A percentile compares a stretch with the other conserved stretches of the same genome.
Evolutionary conservation across 1,284 basidiomycete genomes (phyloP).

Genomic region (Grifola frondosa): DNA sequence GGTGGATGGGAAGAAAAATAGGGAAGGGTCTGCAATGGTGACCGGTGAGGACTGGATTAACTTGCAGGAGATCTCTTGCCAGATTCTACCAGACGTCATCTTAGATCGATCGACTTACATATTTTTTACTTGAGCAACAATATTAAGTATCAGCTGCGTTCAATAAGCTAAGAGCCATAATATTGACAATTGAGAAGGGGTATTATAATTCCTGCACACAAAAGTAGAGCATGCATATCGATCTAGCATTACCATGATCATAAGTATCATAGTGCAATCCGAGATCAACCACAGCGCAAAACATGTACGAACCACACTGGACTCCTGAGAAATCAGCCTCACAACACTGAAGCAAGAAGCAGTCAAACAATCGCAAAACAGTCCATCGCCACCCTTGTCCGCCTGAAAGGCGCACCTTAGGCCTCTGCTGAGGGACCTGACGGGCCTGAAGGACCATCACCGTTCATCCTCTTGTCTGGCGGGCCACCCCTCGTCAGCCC

Average conservation of each 20-base stretch:
- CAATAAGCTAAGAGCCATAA: too few relatives aligned
- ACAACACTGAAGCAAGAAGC: not conserved
- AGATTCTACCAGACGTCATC: too few relatives aligned
- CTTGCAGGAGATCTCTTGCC: too few relatives aligned
- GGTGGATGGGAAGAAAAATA: too few relatives aligned
- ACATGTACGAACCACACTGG: not conserved
- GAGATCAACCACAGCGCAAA: not conserved
- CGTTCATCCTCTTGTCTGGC: conserved; percentile 30
- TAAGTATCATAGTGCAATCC: conserved; percentile 12
- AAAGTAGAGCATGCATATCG: too few relatives aligned
- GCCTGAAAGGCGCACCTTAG: conserved; percentile 7
- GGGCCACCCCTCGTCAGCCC: conserved; percentile 53
- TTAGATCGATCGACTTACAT: too few relatives aligned
- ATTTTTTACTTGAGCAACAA: too few relatives aligned
- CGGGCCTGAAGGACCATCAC: conserved; percentile 25
- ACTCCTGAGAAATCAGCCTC: not conserved
- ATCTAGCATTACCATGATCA: conserved; percentile 21
- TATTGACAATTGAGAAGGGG: too few relatives aligned
- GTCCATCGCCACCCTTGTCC: not conserved
- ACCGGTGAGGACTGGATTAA: too few relatives aligned
- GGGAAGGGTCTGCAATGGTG: too few relatives aligned
- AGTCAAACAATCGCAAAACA: not conserved
- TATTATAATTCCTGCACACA: too few relatives aligned
- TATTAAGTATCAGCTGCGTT: too few relatives aligned
- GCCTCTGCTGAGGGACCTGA: conserved; percentile 23